Evolutionary conservation across 768 basidiomycete genomes (phyloP), one percentile per base, ranked within the genome.

Genomic region (Royoungia palumana): DNA sequence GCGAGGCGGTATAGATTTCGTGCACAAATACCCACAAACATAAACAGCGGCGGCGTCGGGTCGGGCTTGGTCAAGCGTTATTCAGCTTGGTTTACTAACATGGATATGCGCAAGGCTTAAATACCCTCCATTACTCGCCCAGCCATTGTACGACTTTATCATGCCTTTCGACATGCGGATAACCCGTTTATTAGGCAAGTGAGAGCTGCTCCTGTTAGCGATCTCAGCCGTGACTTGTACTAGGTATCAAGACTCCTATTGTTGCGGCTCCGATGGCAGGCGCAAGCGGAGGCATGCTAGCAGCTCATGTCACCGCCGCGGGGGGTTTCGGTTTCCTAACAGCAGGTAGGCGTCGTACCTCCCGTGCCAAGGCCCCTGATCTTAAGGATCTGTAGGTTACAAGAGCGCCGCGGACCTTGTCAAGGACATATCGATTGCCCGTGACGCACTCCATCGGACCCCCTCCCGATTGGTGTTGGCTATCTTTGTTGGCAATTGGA

Each of bases 311-410:
- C 27, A 74, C 79, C 17, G 72, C 75, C 3, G 87, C 71, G 8
- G 90, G 90, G 19, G 89, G 84, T 14, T 83, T 90, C 47, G 89
- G 87, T 2, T 89, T 91, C 63, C 55, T 89, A 0, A 73, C 79
- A n/a, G 74, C 79, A 65, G 83, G 87, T 82, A 55, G 10, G 57
- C 41, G 16, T 14, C 21, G 28, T 32, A 24, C 14, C 44, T 35
- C 34, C n/a, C n/a, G n/a, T n/a, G n/a, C n/a, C n/a, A n/a, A n/a
- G n/a, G n/a, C n/a, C n/a, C 24, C 24, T n/a, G n/a, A n/a, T n/a
- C n/a, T 37, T 46, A 27, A 41, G 44, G 30, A 51, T 41, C 35
- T 42, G 19, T 46, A 83, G 85, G 78, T 13, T 82, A 79, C 60
- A 67, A 67, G 41, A 66, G 68, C 35, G 61, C 70, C 12, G 72